These are phyloP conservation scores for Zymoseptoria brevis DNA, from an alignment of 2,329 filamentous ascomycete species.

Conservation along the genomic window DNA sequence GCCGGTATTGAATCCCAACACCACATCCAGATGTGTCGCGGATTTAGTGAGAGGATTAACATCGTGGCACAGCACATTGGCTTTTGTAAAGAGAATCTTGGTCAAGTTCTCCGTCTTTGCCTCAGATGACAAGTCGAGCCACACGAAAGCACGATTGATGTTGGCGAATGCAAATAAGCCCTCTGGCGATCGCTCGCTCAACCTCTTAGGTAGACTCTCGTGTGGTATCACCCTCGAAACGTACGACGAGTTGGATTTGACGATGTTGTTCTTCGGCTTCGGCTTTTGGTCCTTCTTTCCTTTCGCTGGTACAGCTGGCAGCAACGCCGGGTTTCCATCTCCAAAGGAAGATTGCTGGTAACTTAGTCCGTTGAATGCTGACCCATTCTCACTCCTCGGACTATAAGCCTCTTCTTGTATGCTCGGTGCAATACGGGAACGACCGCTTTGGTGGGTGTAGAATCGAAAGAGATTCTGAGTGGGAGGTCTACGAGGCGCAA, in stretches of 20 bases:
- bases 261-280: constrained; percentile 97
- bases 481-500: constrained; percentile 49
- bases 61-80: constrained; percentile 90
- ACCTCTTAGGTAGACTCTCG: constrained; percentile 67
- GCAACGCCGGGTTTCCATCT: constrained; percentile 71
- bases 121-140: constrained; percentile 78
- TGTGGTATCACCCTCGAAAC: constrained; percentile 94
- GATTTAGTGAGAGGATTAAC: constrained; percentile 78
- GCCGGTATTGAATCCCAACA: constrained; percentile 92
- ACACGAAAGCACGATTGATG: constrained; percentile 90
- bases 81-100: constrained; percentile 95
- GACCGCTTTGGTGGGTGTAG: constrained; percentile 33
- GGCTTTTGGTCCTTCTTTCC: constrained; percentile 60
- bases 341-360: constrained; percentile 60
- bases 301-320: constrained; percentile 51
- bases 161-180: constrained; percentile 90
- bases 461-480: constrained; percentile 36
- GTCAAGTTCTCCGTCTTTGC: constrained; percentile 81
- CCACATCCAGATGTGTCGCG: constrained; percentile 72
- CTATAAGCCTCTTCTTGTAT: constrained; percentile 42
- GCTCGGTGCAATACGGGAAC: constrained; percentile 33
- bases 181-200: constrained; percentile 69
- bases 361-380: constrained; percentile 32
- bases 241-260: constrained; percentile 97
- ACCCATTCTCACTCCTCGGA: constrained; percentile 39